A percentile compares a stretch with the other conserved stretches of the same genome.
Conservation (phyloP, 1,139 yeast genomes). For the Yamadazyma songkhlaensis region DNA sequence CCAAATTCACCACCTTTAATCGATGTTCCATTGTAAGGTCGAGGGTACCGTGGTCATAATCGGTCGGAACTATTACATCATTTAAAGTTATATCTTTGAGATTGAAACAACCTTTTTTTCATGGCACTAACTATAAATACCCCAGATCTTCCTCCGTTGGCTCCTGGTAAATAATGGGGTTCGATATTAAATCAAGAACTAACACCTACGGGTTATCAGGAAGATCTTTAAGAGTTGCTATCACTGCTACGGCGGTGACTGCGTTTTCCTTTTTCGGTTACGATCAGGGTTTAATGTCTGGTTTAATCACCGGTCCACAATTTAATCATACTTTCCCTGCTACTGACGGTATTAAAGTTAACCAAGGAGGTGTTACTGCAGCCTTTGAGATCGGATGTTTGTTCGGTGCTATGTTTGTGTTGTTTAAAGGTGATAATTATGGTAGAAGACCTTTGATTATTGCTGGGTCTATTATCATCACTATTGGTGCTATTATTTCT, state of each 20-base stretch:
- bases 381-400: constrained; percentile 78
- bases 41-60: neutral
- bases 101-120: too few relatives aligned
- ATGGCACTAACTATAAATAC: constrained; percentile 1
- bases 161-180: neutral
- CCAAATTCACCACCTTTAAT: too few relatives aligned
- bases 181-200: constrained; percentile 25
- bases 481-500: constrained; percentile 64
- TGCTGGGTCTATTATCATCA: constrained; percentile 56
- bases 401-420: constrained; percentile 66
- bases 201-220: constrained; percentile 52
- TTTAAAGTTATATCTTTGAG: neutral
- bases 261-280: constrained; percentile 75
- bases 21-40: too few relatives aligned
- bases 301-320: constrained; percentile 60
- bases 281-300: constrained; percentile 80
- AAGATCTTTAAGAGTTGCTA: constrained; percentile 34
- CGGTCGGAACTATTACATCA: neutral
- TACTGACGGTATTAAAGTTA: constrained; percentile 33
- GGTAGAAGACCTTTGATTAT: constrained; percentile 70
- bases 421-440: constrained; percentile 56
- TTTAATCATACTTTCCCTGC: constrained; percentile 61
- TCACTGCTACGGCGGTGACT: constrained; percentile 57
- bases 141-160: neutral
- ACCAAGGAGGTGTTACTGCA: constrained; percentile 69